These are phyloP conservation scores for Flueggea neowawraea DNA, from an alignment of 441 rosid species.

Conservation along the genomic window DNA sequence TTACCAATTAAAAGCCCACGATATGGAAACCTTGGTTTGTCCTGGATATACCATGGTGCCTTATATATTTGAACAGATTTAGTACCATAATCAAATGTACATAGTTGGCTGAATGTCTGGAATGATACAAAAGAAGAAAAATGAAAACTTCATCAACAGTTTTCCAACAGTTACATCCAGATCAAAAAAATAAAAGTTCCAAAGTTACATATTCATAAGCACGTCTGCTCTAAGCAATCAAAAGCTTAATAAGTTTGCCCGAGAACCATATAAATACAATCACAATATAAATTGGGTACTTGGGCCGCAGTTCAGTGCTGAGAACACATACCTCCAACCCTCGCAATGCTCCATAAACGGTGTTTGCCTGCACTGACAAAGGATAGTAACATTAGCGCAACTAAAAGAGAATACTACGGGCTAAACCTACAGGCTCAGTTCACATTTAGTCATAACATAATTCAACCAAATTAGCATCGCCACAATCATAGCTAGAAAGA, in stretches of 20 bases:
- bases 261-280: too few species aligned
- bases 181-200: too few species aligned
- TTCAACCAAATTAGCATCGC: too few species aligned
- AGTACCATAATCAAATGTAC: conserved; percentile 63
- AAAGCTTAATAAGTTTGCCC: too few species aligned
- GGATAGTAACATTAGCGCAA: conserved; percentile 9
- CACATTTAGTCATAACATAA: too few species aligned
- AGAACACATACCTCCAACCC: conserved; percentile 75
- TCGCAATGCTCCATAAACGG: conserved; percentile 80
- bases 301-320: not conserved
- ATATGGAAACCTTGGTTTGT: conserved; percentile 79
- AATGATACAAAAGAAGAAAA: conserved; percentile 21
- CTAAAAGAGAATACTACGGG: conserved; percentile 3
- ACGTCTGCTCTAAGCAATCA: too few species aligned
- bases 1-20: conserved; percentile 89
- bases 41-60: conserved; percentile 92
- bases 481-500: too few species aligned
- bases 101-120: conserved; percentile 95
- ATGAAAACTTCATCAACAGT: not conserved
- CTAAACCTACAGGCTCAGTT: not conserved
- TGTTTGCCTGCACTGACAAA: conserved; percentile 64
- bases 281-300: not conserved
- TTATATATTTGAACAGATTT: conserved; percentile 66
- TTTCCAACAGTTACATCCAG: not conserved
- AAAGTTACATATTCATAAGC: not conserved